phyloP scores from a whole-genome alignment of 1,284 basidiomycete genomes.

The Apiotrichum sp. region DNA sequence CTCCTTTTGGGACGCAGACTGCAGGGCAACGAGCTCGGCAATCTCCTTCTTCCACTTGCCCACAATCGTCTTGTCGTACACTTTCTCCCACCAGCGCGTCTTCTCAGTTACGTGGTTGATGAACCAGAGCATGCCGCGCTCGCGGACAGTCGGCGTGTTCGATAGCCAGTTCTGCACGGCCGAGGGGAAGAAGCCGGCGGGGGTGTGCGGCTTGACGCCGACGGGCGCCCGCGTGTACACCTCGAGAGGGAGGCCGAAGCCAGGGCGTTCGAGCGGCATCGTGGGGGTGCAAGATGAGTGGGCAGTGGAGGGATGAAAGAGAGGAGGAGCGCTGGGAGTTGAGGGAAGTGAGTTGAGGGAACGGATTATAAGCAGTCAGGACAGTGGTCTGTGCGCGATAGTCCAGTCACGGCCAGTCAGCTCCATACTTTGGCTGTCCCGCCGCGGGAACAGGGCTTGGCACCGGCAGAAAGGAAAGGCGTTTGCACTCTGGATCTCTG shows the following conservation, averaged over 20 bases:
- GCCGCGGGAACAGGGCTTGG: too few relatives aligned
- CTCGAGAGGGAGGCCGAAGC: slow-evolving; percentile 1
- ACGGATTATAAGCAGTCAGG: too few relatives aligned
- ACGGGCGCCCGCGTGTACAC: neutral
- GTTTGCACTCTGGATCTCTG: too few relatives aligned
- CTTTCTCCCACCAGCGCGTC: slow-evolving; percentile 8
- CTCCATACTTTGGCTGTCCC: too few relatives aligned
- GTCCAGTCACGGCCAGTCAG: too few relatives aligned
- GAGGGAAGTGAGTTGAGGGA: too few relatives aligned
- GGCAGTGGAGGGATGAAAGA: neutral
- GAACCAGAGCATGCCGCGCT: slow-evolving; percentile 12
- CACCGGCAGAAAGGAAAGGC: too few relatives aligned
- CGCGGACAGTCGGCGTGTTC: slow-evolving; percentile 8
- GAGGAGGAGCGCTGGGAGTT: too few relatives aligned
- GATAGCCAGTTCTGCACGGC: slow-evolving; percentile 2
- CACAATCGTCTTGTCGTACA: slow-evolving; percentile 7
- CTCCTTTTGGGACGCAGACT: neutral
- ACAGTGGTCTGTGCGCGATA: too few relatives aligned
- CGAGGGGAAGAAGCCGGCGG: slow-evolving; percentile 2
- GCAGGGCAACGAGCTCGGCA: neutral
- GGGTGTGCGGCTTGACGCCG: neutral
- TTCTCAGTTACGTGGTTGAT: slow-evolving; percentile 14
- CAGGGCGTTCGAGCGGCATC: neutral
- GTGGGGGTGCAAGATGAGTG: neutral
- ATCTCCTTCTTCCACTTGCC: slow-evolving; percentile 12